Evolutionary conservation across 2,329 filamentous ascomycete genomes (phyloP).

Genomic region (Leptographium galeiforme): DNA sequence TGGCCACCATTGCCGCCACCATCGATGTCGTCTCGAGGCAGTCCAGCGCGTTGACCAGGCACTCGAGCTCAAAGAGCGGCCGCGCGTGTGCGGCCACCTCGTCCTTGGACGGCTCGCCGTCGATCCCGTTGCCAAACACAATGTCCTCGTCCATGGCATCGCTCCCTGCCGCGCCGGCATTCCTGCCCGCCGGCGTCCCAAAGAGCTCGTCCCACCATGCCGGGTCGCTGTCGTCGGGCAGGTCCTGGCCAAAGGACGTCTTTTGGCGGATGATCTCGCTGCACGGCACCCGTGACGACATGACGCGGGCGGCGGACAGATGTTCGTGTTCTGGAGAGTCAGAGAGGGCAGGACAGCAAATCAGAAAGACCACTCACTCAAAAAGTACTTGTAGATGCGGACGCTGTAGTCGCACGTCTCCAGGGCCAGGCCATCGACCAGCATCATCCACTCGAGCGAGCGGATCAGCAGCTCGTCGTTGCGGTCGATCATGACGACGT

Average conservation of each 20-base stretch:
- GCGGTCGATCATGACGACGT: constrained; percentile 28
- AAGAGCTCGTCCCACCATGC: constrained; percentile 23
- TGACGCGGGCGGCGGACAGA: constrained; percentile 39
- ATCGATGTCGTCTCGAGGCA: constrained; percentile 53
- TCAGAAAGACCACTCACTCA: no score
- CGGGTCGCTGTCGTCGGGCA: constrained; percentile 21
- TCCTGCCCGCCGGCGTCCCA: constrained; percentile 16
- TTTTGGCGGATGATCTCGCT: constrained; percentile 31
- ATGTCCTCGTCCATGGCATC: constrained; percentile 17
- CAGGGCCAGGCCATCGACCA: constrained; percentile 41
- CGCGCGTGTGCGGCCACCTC: constrained; percentile 41
- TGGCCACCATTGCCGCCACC: constrained; percentile 37
- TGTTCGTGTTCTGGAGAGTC: constrained; percentile 29
- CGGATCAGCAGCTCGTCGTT: constrained; percentile 62
- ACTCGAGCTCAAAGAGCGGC: constrained; percentile 56
- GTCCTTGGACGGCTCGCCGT: constrained; percentile 19
- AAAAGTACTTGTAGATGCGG: constrained; percentile 68
- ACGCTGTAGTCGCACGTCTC: constrained; percentile 35
- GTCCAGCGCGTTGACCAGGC: constrained; percentile 51
- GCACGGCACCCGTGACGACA: constrained; percentile 38
- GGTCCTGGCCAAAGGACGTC: constrained; percentile 17
- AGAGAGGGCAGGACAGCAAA: no score
- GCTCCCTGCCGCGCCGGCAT: constrained; percentile 10
- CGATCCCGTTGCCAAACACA: background rate
- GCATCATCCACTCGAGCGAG: constrained; percentile 72